These are phyloP conservation scores for Jaminaea rosea DNA, from an alignment of 1,284 basidiomycete species.

Conservation along the genomic window DNA sequence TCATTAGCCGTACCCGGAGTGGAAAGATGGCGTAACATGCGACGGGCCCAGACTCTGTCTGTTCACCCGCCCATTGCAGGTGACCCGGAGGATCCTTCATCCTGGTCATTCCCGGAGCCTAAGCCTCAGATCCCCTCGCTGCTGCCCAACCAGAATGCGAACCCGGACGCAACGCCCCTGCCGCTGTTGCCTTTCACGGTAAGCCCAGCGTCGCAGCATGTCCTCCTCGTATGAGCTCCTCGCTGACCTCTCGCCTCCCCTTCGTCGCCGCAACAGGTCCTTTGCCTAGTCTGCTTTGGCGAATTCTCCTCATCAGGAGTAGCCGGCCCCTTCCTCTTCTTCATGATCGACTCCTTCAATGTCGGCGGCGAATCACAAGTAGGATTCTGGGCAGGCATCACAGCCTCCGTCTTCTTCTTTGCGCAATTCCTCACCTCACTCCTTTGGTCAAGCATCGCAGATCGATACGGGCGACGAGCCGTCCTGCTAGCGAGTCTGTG, in stretches of 20 bases:
- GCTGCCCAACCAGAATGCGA: constrained; percentile 12
- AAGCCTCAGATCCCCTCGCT: constrained; percentile 15
- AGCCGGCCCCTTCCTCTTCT: constrained; percentile 45
- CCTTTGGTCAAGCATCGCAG: constrained; percentile 83
- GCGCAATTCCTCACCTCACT: constrained; percentile 70
- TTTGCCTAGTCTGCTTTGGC: constrained; percentile 43
- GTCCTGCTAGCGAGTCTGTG: constrained; percentile 78
- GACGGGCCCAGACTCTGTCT: constrained; percentile 1
- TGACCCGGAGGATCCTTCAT: background rate
- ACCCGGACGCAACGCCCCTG: constrained; percentile 30
- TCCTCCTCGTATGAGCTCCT: too few relatives aligned
- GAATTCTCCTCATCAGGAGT: constrained; percentile 65
- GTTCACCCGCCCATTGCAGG: background rate
- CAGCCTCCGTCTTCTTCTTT: constrained; percentile 48
- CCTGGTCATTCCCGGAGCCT: constrained; percentile 4
- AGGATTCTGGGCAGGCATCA: constrained; percentile 45
- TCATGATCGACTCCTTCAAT: constrained; percentile 42
- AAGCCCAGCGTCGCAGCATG: too few relatives aligned
- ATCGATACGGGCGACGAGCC: constrained; percentile 74
- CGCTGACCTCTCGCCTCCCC: too few relatives aligned
- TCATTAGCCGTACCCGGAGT: constrained; percentile 13
- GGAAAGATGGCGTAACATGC: background rate
- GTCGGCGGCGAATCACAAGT: constrained; percentile 41
- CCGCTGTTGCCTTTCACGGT: constrained; percentile 41
- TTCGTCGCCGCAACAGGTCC: too few relatives aligned